Evolutionary conservation across 139 green algal species (phyloP).

Genomic region (Chlamydomonas incerta): DNA sequence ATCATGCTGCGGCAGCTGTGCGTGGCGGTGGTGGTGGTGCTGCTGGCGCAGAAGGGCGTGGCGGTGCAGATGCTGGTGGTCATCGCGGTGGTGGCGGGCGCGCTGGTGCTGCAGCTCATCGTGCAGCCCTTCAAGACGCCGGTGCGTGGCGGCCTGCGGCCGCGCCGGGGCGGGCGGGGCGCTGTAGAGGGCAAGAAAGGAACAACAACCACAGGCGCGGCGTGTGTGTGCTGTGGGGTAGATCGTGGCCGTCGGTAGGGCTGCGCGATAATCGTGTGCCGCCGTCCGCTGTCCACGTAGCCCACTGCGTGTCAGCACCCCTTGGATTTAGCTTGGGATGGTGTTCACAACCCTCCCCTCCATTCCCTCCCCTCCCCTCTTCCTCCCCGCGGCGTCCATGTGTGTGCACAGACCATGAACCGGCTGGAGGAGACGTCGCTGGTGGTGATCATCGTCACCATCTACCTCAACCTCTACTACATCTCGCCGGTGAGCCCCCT

Average conservation of each 20-base stretch:
- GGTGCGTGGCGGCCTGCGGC: neutral
- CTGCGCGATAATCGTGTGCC: too few species aligned
- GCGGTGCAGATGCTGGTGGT: slow-evolving; percentile 40
- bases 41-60: slow-evolving; percentile 1
- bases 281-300: too few species aligned
- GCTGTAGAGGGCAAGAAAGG: too few species aligned
- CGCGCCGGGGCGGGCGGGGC: too few species aligned
- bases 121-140: slow-evolving; percentile 1
- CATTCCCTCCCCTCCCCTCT: too few species aligned
- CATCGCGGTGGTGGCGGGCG: slow-evolving; percentile 19
- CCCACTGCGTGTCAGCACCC: too few species aligned
- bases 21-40: slow-evolving; percentile 34
- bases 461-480: slow-evolving; percentile 39
- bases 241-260: too few species aligned
- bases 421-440: slow-evolving; percentile 23
- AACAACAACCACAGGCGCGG: too few species aligned
- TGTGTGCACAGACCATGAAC: slow-evolving; percentile 10
- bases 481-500: neutral
- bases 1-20: slow-evolving; percentile 37
- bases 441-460: slow-evolving; percentile 24
- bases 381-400: too few species aligned
- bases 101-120: neutral
- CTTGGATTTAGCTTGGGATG: too few species aligned
- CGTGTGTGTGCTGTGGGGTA: too few species aligned
- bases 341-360: too few species aligned